Percentiles rank a stretch among this genome's conserved stretches.
Conservation (phyloP, 2,329 filamentous ascomycete species). For the Colletotrichum paranaense region DNA sequence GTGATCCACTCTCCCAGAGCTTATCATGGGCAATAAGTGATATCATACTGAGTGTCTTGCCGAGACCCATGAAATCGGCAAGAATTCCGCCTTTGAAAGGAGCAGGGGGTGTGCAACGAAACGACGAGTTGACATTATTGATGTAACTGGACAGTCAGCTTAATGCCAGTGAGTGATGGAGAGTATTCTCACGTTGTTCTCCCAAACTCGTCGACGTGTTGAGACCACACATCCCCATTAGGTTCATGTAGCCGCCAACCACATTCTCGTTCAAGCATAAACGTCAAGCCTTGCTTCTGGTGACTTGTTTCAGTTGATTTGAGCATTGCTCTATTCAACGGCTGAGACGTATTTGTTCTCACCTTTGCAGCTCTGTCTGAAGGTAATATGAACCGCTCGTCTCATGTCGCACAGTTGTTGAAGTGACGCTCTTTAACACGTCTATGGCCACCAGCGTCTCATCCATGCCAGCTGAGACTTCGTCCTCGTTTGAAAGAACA, state of each 20-base stretch:
- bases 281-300: background rate
- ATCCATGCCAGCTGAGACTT: background rate
- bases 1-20: background rate
- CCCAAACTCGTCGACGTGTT: background rate
- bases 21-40: background rate
- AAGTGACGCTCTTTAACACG: background rate
- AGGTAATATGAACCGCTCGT: background rate
- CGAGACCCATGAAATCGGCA: background rate
- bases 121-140: background rate
- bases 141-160: background rate
- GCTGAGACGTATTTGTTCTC: background rate
- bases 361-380: background rate
- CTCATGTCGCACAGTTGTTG: background rate
- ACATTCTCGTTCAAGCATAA: background rate
- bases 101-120: background rate
- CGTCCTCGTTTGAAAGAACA: background rate
- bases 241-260: background rate
- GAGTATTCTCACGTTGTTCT: background rate
- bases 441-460: background rate
- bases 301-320: background rate
- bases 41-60: background rate
- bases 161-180: background rate
- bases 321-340: background rate
- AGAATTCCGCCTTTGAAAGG: background rate
- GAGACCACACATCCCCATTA: background rate